Evolutionary conservation across 495 filamentous ascomycete genomes (phyloP).

Genomic region (Podospora australis): DNA sequence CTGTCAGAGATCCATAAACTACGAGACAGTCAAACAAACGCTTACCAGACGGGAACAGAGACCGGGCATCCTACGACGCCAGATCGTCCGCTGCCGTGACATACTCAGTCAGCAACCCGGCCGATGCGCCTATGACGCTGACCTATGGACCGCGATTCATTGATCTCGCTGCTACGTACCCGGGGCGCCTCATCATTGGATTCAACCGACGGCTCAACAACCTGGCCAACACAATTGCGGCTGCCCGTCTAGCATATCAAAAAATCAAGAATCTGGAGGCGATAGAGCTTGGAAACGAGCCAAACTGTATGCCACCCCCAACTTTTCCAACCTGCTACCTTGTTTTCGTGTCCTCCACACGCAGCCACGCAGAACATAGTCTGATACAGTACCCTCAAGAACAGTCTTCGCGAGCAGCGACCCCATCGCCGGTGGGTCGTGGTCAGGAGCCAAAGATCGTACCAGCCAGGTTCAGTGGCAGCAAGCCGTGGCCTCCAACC

Average conservation of each 20-base stretch:
- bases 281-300: conserved; percentile 57
- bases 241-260: conserved; percentile 41
- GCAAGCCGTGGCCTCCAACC: conserved; percentile 42
- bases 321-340: conserved; percentile 11
- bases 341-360: not conserved
- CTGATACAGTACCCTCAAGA: conserved; percentile 23
- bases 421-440: conserved; percentile 48
- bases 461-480: conserved; percentile 51
- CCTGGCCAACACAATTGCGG: conserved; percentile 49
- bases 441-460: conserved; percentile 48
- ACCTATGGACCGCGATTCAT: conserved; percentile 54
- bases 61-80: conserved; percentile 50
- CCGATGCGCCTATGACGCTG: conserved; percentile 47
- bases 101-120: conserved; percentile 48
- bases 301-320: conserved; percentile 53
- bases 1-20: not conserved
- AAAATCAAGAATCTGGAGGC: conserved; percentile 47
- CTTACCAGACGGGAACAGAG: conserved; percentile 25
- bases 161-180: conserved; percentile 44
- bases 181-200: conserved; percentile 48
- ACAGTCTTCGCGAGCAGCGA: conserved; percentile 35
- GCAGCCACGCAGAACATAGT: not conserved
- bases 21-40: not conserved
- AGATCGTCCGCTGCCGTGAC: conserved; percentile 44
- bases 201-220: conserved; percentile 53